phyloP scores from a whole-genome alignment of 1,139 yeast species.

The Pichia sp. region DNA sequence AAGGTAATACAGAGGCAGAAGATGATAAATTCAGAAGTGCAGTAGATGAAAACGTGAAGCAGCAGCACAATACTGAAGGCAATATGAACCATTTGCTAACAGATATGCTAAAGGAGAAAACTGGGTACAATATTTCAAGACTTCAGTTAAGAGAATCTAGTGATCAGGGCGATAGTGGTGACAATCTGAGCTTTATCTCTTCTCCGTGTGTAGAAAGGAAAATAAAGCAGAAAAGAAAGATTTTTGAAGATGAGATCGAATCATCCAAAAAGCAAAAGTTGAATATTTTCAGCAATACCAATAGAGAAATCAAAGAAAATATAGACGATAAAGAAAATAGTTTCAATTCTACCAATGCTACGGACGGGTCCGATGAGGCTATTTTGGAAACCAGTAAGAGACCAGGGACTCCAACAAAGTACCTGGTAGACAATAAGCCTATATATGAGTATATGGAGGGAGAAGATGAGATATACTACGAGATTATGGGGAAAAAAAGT shows the following conservation, averaged over 20 bases:
- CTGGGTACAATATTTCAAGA: background rate
- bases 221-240: slow-evolving; percentile 6
- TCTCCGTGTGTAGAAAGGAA: slow-evolving; percentile 15
- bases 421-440: slow-evolving; percentile 14
- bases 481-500: slow-evolving; percentile 18
- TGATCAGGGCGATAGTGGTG: slow-evolving; percentile 6
- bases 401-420: slow-evolving; percentile 17
- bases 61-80: background rate
- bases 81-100: background rate
- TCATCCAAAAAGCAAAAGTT: background rate
- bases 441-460: slow-evolving; percentile 20
- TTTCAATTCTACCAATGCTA: slow-evolving; percentile 13
- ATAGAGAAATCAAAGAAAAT: background rate
- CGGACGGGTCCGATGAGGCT: slow-evolving; percentile 11
- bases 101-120: background rate
- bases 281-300: background rate
- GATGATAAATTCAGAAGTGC: background rate
- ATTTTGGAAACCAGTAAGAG: slow-evolving; percentile 1
- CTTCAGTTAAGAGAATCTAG: slow-evolving; percentile 9
- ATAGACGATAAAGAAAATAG: slow-evolving; percentile 1
- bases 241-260: background rate
- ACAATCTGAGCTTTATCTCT: slow-evolving; percentile 11
- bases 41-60: background rate
- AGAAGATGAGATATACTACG: slow-evolving; percentile 17
- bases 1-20: slow-evolving; percentile 5